A percentile compares a stretch with the other conserved stretches of the same genome.
These are phyloP conservation scores for Aureobasidium pullulans DNA, from an alignment of 2,329 filamentous ascomycete genomes.

Conservation along the genomic window DNA sequence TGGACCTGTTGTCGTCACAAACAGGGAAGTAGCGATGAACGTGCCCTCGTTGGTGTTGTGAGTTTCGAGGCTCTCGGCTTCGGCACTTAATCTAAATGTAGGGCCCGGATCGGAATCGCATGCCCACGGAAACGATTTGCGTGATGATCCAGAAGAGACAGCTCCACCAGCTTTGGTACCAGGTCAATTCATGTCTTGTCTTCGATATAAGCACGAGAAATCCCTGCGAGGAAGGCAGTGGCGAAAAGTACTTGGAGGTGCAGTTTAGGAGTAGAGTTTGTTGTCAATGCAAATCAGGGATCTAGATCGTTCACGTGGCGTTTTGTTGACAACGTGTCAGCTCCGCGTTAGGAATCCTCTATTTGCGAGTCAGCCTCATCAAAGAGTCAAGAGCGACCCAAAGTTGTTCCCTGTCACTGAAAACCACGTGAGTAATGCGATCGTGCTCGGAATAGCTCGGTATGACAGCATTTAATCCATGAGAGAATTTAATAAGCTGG, in stretches of 20 bases:
- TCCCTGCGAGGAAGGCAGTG: too few relatives aligned
- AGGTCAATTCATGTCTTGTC: too few relatives aligned
- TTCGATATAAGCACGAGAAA: too few relatives aligned
- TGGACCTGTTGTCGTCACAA: background rate
- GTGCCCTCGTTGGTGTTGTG: background rate
- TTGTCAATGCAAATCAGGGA: background rate
- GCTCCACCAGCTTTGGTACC: too few relatives aligned
- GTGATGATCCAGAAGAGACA: background rate
- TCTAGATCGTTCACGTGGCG: background rate
- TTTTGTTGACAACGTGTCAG: background rate
- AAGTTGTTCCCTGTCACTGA: too few relatives aligned
- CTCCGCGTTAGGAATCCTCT: too few relatives aligned
- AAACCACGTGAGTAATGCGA: too few relatives aligned
- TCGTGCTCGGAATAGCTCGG: background rate
- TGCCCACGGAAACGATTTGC: background rate
- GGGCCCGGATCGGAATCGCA: background rate
- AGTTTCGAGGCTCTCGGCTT: background rate
- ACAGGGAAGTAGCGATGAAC: background rate
- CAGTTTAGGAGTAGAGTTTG: background rate
- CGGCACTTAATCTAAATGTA: background rate
- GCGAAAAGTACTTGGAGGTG: too few relatives aligned
- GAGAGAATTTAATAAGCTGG: too few relatives aligned
- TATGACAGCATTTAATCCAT: background rate
- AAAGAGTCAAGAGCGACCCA: background rate
- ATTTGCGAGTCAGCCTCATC: background rate